Evolutionary conservation across 495 filamentous ascomycete species (phyloP).

Genomic region (Achaetomiella virescens): DNA sequence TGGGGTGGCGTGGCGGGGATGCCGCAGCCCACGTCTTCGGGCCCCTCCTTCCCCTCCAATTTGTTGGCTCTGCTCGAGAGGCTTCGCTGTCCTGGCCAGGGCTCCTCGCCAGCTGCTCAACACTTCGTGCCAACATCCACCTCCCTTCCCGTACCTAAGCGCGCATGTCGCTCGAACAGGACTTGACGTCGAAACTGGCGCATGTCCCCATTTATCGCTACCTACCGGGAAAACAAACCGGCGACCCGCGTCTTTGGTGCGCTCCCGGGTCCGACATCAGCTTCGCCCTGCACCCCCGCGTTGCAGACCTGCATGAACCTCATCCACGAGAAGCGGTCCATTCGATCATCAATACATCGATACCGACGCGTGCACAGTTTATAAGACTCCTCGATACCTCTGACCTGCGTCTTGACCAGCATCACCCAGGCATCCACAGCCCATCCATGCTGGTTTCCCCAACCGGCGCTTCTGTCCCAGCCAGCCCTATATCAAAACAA

Average conservation of each 20-base stretch:
- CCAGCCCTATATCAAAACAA: neutral
- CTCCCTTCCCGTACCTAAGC: neutral
- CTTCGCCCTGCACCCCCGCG: too few species aligned
- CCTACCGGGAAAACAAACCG: neutral
- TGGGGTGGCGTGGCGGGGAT: conserved; percentile 1
- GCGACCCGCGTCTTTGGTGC: too few species aligned
- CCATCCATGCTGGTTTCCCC: too few species aligned
- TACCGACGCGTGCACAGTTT: too few species aligned
- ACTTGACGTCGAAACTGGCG: neutral
- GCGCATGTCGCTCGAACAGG: neutral
- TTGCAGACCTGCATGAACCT: too few species aligned
- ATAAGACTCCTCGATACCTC: too few species aligned
- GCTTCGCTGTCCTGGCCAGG: too few species aligned
- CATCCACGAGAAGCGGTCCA: too few species aligned
- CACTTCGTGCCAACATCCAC: neutral
- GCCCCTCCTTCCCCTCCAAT: conserved; percentile 10
- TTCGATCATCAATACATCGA: too few species aligned
- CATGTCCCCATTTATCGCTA: neutral
- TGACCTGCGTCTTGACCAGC: neutral
- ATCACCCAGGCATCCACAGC: neutral
- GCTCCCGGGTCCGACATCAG: too few species aligned
- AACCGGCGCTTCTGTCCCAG: neutral
- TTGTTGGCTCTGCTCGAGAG: conserved; percentile 11
- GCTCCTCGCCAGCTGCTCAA: neutral
- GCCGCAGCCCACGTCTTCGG: conserved; percentile 7